Conservation (phyloP, 2,329 filamentous ascomycete species). For the Fusarium tuaranense region DNA sequence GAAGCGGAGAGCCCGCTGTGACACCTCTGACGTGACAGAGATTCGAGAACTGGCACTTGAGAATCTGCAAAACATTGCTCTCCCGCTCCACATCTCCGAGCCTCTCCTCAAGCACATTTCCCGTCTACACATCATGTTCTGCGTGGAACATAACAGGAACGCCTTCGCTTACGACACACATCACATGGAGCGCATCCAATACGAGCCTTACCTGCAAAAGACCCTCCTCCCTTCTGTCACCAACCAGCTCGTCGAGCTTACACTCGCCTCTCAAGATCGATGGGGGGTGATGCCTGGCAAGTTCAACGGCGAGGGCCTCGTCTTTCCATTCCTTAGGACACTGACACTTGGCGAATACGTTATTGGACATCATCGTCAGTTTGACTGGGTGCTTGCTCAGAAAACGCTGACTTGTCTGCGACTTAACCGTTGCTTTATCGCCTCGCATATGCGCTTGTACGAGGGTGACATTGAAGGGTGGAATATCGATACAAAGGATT, state of each 20-base stretch:
- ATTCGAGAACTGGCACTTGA: constrained; percentile 18
- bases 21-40: neutral
- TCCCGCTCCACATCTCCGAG: constrained; percentile 10
- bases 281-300: constrained; percentile 38
- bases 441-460: constrained; percentile 10
- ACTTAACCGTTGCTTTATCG: constrained; percentile 21
- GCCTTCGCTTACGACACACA: constrained; percentile 28
- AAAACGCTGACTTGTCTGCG: constrained; percentile 19
- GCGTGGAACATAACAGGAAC: constrained; percentile 25
- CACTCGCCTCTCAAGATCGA: constrained; percentile 30
- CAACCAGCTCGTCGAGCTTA: constrained; percentile 34
- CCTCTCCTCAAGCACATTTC: constrained; percentile 23
- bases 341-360: constrained; percentile 31
- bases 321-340: constrained; percentile 37
- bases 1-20: neutral
- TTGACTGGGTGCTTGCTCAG: constrained; percentile 42
- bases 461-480: neutral
- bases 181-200: constrained; percentile 28
- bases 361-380: constrained; percentile 38
- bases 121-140: constrained; percentile 26
- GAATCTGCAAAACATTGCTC: constrained; percentile 36
- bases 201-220: constrained; percentile 37
- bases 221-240: constrained; percentile 31
- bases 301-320: constrained; percentile 38
- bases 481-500: constrained; percentile 22